Evolutionary conservation across 805 yeast genomes (phyloP), one percentile per base, ranked within the genome.

Genomic region (Starmerella asiatica): DNA sequence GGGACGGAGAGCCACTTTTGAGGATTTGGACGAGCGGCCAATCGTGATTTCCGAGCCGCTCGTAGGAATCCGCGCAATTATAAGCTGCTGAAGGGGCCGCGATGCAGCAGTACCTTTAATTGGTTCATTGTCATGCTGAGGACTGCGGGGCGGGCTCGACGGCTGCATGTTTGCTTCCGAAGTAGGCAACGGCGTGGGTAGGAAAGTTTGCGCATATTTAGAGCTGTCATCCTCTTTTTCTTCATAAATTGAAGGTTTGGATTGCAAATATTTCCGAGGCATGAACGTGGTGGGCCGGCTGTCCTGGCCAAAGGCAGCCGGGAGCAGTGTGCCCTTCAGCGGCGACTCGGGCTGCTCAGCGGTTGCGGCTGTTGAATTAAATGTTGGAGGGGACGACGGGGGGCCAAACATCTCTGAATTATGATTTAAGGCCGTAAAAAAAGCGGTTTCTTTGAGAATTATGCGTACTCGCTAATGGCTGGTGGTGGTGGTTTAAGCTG

Each of bases 21-120:
- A 70, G 6, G 72, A 56, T 48, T 68, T 64, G 8, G 83, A 73
- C 1, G 88, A 79, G 47, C 94, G 68, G 14, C 94, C 91, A 35
- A 79, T 57, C 9, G 65, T 61, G 31, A 73, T 58, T 4, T 56
- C 54, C 26, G 21, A 30, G n/a, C 53, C 55, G 9, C 35, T 26
- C 9, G 27, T 27, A 12, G 51, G 50, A 4, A 51, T 36, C 11
- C 45, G 42, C 11, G 45, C 43, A 6, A 46, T 29, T 3, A 41
- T 32, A 20, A 50, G 18, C 9, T 33, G 43, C 37, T 38, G 35
- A 5, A 49, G 40, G 9, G 48, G 40, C 26, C 11, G 26, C 5
- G 12, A 23, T 11, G 15, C 7, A 8, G 40, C 14, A 5, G 5
- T 12, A 5, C 7, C 7, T 6, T 9, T 9, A 11, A 4, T 21